A percentile compares a stretch with the other conserved stretches of the same genome.
These are phyloP conservation scores for Hypoxylon rickii DNA, from an alignment of 495 filamentous ascomycete genomes.

Conservation along the genomic window DNA sequence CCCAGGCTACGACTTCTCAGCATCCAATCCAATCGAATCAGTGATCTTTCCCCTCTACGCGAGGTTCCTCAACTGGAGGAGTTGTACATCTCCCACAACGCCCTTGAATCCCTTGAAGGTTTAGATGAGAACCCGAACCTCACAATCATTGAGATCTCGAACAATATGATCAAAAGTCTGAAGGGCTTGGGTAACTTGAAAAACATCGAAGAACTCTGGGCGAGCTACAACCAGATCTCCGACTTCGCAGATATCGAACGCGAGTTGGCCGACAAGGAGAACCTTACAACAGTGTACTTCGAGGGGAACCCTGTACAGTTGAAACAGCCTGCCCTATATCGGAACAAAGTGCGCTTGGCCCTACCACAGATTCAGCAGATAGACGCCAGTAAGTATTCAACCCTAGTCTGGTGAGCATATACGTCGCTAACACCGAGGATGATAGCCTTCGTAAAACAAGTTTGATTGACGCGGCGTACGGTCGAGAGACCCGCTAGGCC, in stretches of 20 bases:
- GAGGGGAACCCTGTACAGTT: slow-evolving; percentile 92
- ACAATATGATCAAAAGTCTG: slow-evolving; percentile 80
- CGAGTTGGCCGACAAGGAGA: slow-evolving; percentile 75
- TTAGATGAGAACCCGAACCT: slow-evolving; percentile 72
- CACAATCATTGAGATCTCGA: slow-evolving; percentile 84
- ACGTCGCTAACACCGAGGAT: slow-evolving; percentile 41
- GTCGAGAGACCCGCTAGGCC: not conserved
- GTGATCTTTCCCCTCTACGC: slow-evolving; percentile 73
- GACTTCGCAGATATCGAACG: slow-evolving; percentile 84
- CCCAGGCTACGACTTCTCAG: slow-evolving; percentile 85
- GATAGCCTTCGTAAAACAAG: slow-evolving; percentile 46
- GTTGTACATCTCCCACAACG: slow-evolving; percentile 97
- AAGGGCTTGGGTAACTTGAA: slow-evolving; percentile 69
- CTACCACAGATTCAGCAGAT: slow-evolving; percentile 89
- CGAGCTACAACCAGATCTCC: slow-evolving; percentile 80
- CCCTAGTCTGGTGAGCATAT: not conserved
- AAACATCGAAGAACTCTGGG: slow-evolving; percentile 90
- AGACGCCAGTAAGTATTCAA: slow-evolving; percentile 83
- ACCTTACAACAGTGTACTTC: slow-evolving; percentile 92
- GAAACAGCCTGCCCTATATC: slow-evolving; percentile 73
- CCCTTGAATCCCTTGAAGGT: slow-evolving; percentile 75
- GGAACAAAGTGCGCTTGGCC: slow-evolving; percentile 89
- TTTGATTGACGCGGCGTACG: slow-evolving; percentile 1
- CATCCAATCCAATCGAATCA: slow-evolving; percentile 96
- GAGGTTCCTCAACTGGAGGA: slow-evolving; percentile 83